Conservation (phyloP, 495 filamentous ascomycete species). For the Hyaloscypha bicolor region DNA sequence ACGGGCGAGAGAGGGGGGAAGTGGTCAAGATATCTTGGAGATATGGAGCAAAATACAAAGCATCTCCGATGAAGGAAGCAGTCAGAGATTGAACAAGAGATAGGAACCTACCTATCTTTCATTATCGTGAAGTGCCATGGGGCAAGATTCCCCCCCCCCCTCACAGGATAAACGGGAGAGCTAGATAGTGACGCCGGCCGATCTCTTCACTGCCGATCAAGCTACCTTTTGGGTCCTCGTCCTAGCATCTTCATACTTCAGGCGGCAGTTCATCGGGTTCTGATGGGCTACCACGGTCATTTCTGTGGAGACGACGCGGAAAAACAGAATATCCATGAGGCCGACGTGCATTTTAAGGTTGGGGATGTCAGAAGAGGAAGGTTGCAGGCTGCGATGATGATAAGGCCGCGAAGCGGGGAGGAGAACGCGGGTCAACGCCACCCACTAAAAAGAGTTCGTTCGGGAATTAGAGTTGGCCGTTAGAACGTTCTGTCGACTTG, state of each 20-base stretch:
- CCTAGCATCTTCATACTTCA: too few relatives aligned
- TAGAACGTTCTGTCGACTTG: not conserved
- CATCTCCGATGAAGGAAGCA: not conserved
- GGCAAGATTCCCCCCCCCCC: not conserved
- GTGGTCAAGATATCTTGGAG: not conserved
- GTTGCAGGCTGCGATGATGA: not conserved
- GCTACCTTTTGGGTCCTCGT: too few relatives aligned
- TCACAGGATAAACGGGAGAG: not conserved
- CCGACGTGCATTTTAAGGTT: not conserved
- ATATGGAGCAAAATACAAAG: not conserved
- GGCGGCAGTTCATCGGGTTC: not conserved
- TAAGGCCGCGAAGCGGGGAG: not conserved
- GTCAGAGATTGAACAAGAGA: not conserved
- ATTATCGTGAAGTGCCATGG: not conserved
- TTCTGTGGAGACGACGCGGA: not conserved
- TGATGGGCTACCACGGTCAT: not conserved
- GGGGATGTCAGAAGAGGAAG: slow-evolving; percentile 2
- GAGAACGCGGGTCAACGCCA: not conserved
- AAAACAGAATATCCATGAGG: not conserved
- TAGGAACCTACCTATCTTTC: not conserved
- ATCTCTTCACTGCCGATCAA: not conserved
- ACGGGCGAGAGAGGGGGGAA: not conserved
- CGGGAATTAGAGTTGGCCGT: not conserved
- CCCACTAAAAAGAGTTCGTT: not conserved
- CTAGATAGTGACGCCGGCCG: not conserved